phyloP scores from a whole-genome alignment of 1,284 basidiomycete species.

The Marasmius tenuissimus region DNA sequence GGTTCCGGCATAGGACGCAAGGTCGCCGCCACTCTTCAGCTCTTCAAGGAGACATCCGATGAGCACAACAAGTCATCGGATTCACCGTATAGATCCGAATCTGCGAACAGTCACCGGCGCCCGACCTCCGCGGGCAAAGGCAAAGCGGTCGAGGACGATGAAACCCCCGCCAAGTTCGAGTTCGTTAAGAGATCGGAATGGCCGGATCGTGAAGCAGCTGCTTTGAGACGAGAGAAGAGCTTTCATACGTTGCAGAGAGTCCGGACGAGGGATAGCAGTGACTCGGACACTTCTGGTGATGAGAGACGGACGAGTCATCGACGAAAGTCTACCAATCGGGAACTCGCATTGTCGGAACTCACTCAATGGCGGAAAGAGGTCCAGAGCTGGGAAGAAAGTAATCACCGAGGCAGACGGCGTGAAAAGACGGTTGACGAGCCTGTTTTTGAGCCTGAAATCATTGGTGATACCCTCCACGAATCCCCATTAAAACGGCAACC shows the following conservation, averaged over 20 bases:
- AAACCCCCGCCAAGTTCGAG: slow-evolving; percentile 65
- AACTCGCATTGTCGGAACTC: slow-evolving; percentile 42
- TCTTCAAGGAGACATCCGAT: slow-evolving; percentile 73
- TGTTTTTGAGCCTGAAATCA: slow-evolving; percentile 25
- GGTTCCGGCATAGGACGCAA: slow-evolving; percentile 67
- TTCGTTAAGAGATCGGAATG: slow-evolving; percentile 81
- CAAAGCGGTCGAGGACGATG: slow-evolving; percentile 44
- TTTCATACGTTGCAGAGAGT: slow-evolving; percentile 55
- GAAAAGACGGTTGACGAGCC: slow-evolving; percentile 44
- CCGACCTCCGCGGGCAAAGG: slow-evolving; percentile 45
- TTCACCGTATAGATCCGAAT: slow-evolving; percentile 30
- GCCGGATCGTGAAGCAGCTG: slow-evolving; percentile 73
- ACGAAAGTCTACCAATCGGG: slow-evolving; percentile 33
- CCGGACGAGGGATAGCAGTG: slow-evolving; percentile 45
- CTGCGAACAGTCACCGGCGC: slow-evolving; percentile 28
- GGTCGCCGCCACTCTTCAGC: slow-evolving; percentile 74
- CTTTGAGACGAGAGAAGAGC: slow-evolving; percentile 65
- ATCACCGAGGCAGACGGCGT: slow-evolving; percentile 56
- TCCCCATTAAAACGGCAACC: slow-evolving; percentile 24
- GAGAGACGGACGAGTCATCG: slow-evolving; percentile 32
- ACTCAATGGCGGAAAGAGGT: slow-evolving; percentile 52
- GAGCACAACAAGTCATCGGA: slow-evolving; percentile 35
- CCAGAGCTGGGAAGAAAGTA: slow-evolving; percentile 36
- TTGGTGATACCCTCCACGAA: slow-evolving; percentile 15
- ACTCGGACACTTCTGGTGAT: slow-evolving; percentile 28